Base-by-base conservation (phyloP, 768 basidiomycete genomes). In the Macrocybe gigantea region DNA sequence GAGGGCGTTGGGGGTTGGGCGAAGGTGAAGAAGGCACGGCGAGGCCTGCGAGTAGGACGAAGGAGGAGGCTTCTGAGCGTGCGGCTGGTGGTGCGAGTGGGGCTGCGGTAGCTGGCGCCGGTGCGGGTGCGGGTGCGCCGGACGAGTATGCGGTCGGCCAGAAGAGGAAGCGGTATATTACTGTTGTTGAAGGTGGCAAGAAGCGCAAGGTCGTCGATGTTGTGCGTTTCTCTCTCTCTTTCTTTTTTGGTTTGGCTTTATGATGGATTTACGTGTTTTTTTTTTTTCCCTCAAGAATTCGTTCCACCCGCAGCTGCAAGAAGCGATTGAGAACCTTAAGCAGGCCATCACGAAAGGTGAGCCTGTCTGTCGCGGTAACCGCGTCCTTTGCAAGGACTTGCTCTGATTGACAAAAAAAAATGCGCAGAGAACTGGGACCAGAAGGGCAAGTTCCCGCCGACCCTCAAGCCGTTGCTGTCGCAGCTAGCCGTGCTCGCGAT, bases 391-490 rank as follows among this genome's bases (percentile, higher is more conserved):
- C 22, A 22, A 22, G 22, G 22, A 22, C 22, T 22, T 22, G 22
- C 22, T 22, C 22, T 22, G 22, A 22, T 22, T 22, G 22, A 22
- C 22, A 22, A 22, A 22, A 22, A 22, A 22, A 22, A 22, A 32
- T 3, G 14, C 33, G 32, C 60, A 89, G 91, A 91, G 62, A 72
- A 70, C 35, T 95, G 88, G 85, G 77, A 78, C 35, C 70, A 77
- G 50, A 93, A 91, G 68, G 86, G 85, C 57, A 94, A 92, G 61
- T 99, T 99, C 70, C 95, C 95, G 7, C 82, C 83, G 0, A 57
- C 64, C 5, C 68, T 99, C 54, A 91, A 90, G 53, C 88, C 88
- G 0, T 53, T 79, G 5, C 75, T 98, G 3, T 69, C 73, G 13
- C 62, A 78, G 7, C 75, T 90, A 35, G 90, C 93, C 0, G 59